Evolutionary conservation across 768 basidiomycete species (phyloP), one percentile per base, ranked within the genome.

Genomic region (Russula brevipes): DNA sequence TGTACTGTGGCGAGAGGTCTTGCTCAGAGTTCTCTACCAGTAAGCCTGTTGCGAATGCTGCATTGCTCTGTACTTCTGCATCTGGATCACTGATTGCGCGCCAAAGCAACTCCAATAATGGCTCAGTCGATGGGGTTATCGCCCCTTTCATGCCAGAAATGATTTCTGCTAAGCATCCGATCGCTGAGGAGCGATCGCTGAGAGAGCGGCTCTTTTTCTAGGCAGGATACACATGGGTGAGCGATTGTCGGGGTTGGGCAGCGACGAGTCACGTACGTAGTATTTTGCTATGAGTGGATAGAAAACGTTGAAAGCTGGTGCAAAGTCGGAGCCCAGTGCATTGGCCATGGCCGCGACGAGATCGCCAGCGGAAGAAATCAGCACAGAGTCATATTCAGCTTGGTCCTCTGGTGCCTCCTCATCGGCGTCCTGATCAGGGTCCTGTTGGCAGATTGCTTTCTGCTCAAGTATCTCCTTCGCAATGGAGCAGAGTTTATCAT

Each of bases 401-500:
- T 89, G 88, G 66, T 92, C 91, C 72, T 92, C 91, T 8, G 87
- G 88, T 31, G 87, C 88, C 69, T 91, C 91, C 31, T 90, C 90
- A 4, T 82, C 82, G 67, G 93, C 91, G 68, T 94, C 94, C 67
- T 91, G 89, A 72, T 96, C 94, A 52, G 94, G 93, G 70, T 96
- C 94, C 73, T 94, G 89, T 74, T 99, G 97, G 77, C 96, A 98
- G 68, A 93, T 82, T 0, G 94, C 91, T 77, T 96, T 97, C 75
- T 94, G 89, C 72, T 94, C 91, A 49, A 99, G 81, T 67, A 99
- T 85, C 70, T 92, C 86, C 59, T 87, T 77, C 51, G 92, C 87
- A 63, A 94, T 90, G 59, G 78, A 84, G 73, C 88, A 93, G 69
- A 99, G 81, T 39, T 79, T 75, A 44, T 96, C 88, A 47, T 90